A percentile compares a stretch with the other conserved stretches of the same genome.
phyloP scores from a whole-genome alignment of 2,329 filamentous ascomycete species.

The Paecilomyces formosus region DNA sequence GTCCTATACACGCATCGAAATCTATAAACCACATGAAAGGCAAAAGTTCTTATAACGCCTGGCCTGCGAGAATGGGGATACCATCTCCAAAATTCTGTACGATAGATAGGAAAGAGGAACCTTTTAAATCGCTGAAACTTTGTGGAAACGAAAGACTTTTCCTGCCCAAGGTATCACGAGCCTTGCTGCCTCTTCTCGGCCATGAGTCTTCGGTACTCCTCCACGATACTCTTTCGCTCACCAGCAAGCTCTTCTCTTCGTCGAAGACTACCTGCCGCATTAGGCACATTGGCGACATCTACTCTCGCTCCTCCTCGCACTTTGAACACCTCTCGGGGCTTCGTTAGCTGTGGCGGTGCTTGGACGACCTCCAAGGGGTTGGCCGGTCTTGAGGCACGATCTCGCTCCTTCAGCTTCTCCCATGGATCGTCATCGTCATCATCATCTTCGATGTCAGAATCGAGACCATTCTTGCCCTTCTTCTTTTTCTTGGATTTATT shows the following conservation, averaged over 20 bases:
- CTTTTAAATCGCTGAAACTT: not conserved
- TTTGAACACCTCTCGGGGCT: conserved; percentile 57
- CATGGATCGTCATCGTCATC: conserved; percentile 67
- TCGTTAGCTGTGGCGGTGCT: conserved; percentile 67
- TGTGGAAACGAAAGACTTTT: not conserved
- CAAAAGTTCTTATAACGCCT: not conserved
- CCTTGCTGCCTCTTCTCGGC: conserved; percentile 37
- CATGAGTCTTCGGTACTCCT: conserved; percentile 67
- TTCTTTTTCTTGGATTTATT: conserved; percentile 27
- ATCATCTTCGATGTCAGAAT: conserved; percentile 32
- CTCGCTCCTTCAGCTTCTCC: conserved; percentile 61
- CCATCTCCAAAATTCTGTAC: not conserved
- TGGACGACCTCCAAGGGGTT: conserved; percentile 51
- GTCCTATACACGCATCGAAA: not conserved
- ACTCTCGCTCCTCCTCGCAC: conserved; percentile 57
- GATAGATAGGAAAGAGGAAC: not conserved
- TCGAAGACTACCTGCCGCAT: conserved; percentile 61
- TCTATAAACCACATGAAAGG: not conserved
- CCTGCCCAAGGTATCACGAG: not conserved
- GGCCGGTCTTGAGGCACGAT: conserved; percentile 21
- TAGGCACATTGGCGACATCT: conserved; percentile 62
- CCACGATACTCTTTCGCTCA: conserved; percentile 63
- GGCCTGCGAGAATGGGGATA: not conserved
- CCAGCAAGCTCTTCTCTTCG: conserved; percentile 65
- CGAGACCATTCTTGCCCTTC: conserved; percentile 34